Evolutionary conservation across 495 filamentous ascomycete genomes (phyloP).

Genomic region (Aspergillus conjunctus): DNA sequence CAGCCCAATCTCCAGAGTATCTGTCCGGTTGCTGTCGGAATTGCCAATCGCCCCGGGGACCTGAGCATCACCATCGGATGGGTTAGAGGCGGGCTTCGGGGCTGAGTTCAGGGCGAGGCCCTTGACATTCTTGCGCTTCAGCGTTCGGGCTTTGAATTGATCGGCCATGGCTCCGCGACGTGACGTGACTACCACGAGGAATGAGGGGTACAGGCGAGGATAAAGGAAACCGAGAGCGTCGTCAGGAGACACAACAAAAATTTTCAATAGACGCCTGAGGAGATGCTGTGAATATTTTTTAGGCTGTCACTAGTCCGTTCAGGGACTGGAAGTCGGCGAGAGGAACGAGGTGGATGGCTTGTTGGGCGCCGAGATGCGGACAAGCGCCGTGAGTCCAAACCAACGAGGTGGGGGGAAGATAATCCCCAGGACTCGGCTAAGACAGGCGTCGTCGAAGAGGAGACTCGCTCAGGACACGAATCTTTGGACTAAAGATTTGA

Average conservation of each 20-base stretch:
- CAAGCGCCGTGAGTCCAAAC: conserved; percentile 24
- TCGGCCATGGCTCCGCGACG: conserved; percentile 67
- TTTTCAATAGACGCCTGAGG: background rate
- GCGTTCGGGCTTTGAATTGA: conserved; percentile 80
- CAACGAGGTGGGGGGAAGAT: conserved; percentile 21
- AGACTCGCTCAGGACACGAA: background rate
- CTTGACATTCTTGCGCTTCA: conserved; percentile 98
- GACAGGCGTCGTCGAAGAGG: conserved; percentile 15
- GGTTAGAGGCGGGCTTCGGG: conserved; percentile 57
- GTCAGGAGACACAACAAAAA: conserved; percentile 4
- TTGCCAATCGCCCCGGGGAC: conserved; percentile 63
- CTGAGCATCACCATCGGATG: conserved; percentile 62
- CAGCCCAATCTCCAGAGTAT: conserved; percentile 92
- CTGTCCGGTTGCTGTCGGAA: conserved; percentile 58
- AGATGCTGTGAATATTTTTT: conserved; percentile 13
- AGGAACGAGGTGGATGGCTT: conserved; percentile 9
- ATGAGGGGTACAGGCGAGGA: conserved; percentile 9
- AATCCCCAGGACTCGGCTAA: conserved; percentile 17
- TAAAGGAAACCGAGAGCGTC: conserved; percentile 10
- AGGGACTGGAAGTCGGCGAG: conserved; percentile 11
- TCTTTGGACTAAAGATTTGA: background rate
- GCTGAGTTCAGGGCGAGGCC: conserved; percentile 81
- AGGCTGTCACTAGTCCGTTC: conserved; percentile 22
- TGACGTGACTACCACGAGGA: conserved; percentile 13
- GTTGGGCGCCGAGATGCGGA: conserved; percentile 24